These are phyloP conservation scores for Dujonia santamariae DNA, from an alignment of 1,139 yeast genomes.

Conservation along the genomic window DNA sequence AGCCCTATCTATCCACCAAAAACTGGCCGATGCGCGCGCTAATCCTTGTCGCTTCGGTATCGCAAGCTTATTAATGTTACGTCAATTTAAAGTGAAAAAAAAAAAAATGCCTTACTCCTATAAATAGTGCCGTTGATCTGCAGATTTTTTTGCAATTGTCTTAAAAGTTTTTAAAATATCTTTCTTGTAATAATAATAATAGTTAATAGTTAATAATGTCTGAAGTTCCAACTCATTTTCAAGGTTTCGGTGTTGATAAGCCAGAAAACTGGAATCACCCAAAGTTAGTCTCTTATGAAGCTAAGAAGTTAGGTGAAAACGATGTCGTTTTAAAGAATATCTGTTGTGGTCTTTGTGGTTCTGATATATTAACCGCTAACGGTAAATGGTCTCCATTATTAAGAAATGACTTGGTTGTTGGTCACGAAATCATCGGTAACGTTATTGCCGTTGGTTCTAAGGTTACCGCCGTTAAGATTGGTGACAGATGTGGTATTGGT, in stretches of 20 bases:
- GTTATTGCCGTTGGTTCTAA: constrained; percentile 50
- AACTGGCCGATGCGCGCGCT: too few relatives aligned
- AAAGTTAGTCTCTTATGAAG: constrained; percentile 36
- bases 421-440: constrained; percentile 55
- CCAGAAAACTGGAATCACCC: constrained; percentile 42
- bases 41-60: too few relatives aligned
- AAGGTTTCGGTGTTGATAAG: constrained; percentile 43
- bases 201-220: too few relatives aligned
- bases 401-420: constrained; percentile 32
- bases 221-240: constrained; percentile 31
- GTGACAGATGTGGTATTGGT: constrained; percentile 65
- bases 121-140: too few relatives aligned
- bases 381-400: constrained; percentile 40
- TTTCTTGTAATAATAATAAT: too few relatives aligned
- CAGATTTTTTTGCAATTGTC: too few relatives aligned
- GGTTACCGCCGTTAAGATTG: constrained; percentile 46
- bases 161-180: too few relatives aligned
- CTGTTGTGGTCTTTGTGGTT: constrained; percentile 63
- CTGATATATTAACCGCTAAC: constrained; percentile 47
- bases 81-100: too few relatives aligned
- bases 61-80: too few relatives aligned
- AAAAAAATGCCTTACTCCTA: too few relatives aligned
- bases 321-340: constrained; percentile 46
- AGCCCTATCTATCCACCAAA: too few relatives aligned
- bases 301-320: constrained; percentile 32